Percentiles rank a stretch among this genome's conserved stretches.
Conservation (phyloP, 2,329 filamentous ascomycete species). For the Phialemoniopsis sp. region DNA sequence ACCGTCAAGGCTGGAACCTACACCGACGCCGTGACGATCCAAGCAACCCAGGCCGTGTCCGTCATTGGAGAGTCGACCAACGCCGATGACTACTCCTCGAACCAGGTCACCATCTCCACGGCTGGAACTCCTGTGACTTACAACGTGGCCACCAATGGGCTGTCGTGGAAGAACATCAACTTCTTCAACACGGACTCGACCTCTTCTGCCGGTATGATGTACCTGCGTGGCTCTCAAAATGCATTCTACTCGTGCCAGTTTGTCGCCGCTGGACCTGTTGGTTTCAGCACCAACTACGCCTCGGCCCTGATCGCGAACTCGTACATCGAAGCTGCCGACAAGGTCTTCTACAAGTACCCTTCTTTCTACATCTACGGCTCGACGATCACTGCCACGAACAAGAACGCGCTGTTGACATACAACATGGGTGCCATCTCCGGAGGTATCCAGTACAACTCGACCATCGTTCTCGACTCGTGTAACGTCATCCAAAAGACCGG, state of each 20-base stretch:
- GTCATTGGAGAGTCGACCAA: constrained; percentile 27
- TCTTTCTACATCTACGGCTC: constrained; percentile 37
- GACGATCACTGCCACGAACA: constrained; percentile 30
- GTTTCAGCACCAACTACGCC: constrained; percentile 20
- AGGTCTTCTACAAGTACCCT: constrained; percentile 32
- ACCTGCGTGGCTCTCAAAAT: constrained; percentile 29
- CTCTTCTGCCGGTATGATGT: constrained; percentile 20
- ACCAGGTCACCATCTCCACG: constrained; percentile 28
- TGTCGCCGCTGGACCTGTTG: constrained; percentile 26
- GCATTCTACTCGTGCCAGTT: constrained; percentile 40
- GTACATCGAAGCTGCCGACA: constrained; percentile 37
- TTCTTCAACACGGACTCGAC: constrained; percentile 24
- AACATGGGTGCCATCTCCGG: constrained; percentile 25
- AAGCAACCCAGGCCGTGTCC: constrained; percentile 33
- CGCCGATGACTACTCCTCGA: constrained; percentile 24
- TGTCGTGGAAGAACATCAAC: constrained; percentile 32
- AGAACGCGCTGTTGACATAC: constrained; percentile 29
- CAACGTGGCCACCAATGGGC: constrained; percentile 21
- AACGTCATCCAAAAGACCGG: constrained; percentile 25
- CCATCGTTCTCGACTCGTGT: constrained; percentile 33
- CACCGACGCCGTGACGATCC: constrained; percentile 32
- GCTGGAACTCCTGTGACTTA: constrained; percentile 21
- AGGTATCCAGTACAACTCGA: constrained; percentile 28
- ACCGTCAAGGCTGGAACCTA: constrained; percentile 39
- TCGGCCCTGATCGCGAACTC: constrained; percentile 35